These are phyloP conservation scores for Mucor indicus DNA, from an alignment of 371 early-diverging fungal genomes.

Conservation along the genomic window DNA sequence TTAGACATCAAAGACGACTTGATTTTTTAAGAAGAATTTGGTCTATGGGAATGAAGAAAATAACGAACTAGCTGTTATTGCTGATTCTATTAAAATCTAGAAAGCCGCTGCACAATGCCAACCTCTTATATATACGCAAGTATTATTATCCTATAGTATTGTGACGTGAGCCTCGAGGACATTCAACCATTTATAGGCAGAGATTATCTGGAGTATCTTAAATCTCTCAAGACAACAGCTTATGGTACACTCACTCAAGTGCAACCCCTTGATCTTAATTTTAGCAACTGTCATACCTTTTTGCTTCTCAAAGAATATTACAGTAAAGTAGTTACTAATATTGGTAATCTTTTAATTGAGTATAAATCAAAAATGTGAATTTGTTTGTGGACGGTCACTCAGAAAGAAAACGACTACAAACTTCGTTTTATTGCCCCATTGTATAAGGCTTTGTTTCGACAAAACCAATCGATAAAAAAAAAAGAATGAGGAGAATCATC, in stretches of 20 bases:
- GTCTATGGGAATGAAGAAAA: background rate
- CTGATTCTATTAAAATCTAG: background rate
- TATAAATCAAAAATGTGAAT: constrained; percentile 2
- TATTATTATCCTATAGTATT: background rate
- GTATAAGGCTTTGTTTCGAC: constrained; percentile 1
- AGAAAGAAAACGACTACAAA: constrained; percentile 6
- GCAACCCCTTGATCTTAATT: background rate
- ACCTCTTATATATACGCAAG: background rate
- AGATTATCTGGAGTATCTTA: background rate
- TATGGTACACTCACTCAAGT: background rate
- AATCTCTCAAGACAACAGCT: background rate
- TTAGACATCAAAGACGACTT: background rate
- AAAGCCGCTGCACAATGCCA: background rate
- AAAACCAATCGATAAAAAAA: constrained; percentile 1
- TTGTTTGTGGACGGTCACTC: background rate
- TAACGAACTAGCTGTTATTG: background rate
- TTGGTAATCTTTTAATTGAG: constrained; percentile 2
- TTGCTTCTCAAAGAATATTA: background rate
- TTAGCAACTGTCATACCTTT: background rate
- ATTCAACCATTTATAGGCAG: background rate
- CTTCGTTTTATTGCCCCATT: constrained; percentile 2
- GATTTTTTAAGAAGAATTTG: background rate
- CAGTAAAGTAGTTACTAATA: constrained; percentile 1
- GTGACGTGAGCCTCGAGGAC: background rate
- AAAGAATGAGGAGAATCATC: constrained; percentile 4